Evolutionary conservation across 306 rosid genomes (phyloP).

Genomic region (Pterocarpus santalinus): DNA sequence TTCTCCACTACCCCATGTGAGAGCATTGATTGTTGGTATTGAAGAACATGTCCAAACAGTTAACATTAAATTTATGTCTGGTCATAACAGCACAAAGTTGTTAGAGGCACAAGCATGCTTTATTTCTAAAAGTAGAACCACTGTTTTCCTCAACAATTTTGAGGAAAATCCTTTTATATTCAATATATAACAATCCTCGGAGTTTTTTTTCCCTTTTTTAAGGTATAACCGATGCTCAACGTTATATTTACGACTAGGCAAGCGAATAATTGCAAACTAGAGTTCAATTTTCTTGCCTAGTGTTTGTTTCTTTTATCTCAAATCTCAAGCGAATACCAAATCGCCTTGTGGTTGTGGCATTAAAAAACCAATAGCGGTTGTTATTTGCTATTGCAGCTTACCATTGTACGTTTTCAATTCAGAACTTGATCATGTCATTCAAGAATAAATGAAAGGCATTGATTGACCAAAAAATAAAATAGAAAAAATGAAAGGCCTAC

Average conservation of each 20-base stretch:
- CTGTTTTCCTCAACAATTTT: constrained; percentile 1
- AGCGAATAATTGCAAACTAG: too few species aligned
- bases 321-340: background rate
- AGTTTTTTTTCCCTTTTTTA: background rate
- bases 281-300: background rate
- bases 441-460: background rate
- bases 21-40: constrained; percentile 21
- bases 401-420: background rate
- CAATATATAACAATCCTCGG: background rate
- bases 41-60: constrained; percentile 19
- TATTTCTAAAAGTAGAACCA: constrained; percentile 32
- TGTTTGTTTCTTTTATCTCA: background rate
- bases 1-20: constrained; percentile 23
- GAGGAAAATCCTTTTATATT: background rate
- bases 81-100: constrained; percentile 26
- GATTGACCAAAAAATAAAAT: too few species aligned
- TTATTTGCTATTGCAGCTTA: background rate
- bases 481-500: background rate
- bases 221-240: background rate
- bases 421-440: background rate
- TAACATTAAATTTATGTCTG: constrained; percentile 35
- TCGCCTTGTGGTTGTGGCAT: background rate
- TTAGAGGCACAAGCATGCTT: background rate
- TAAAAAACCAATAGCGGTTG: background rate
- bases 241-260: background rate